Evolutionary conservation across 257 asterid genomes (phyloP).

Genomic region (Lycium ferocissimum): DNA sequence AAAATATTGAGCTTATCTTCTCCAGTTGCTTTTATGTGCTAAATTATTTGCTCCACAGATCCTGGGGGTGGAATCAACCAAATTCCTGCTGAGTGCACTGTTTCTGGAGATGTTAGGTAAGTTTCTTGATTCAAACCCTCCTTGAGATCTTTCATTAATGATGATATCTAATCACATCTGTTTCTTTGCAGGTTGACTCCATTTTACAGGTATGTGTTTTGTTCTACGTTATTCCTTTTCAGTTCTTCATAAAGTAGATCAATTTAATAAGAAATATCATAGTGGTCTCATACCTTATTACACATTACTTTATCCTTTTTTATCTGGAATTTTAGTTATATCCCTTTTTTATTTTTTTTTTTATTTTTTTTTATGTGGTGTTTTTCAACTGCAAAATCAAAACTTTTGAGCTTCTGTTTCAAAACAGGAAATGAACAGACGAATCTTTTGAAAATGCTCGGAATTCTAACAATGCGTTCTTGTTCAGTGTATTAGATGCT

Average conservation of each 20-base stretch:
- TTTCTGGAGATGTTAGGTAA: conserved; percentile 95
- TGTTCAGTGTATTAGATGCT: conserved; percentile 78
- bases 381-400: conserved; percentile 11
- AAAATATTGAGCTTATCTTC: conserved; percentile 21
- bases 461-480: conserved; percentile 7
- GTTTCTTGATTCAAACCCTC: conserved; percentile 28
- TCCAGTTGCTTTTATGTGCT: conserved; percentile 27
- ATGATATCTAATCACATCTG: conserved; percentile 41
- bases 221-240: conserved; percentile 20
- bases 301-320: neutral
- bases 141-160: conserved; percentile 29
- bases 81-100: conserved; percentile 88
- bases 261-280: neutral
- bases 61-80: conserved; percentile 99
- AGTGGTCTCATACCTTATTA: neutral
- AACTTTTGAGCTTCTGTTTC: neutral
- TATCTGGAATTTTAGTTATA: neutral
- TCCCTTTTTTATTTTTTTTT: neutral
- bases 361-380: neutral
- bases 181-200: conserved; percentile 88
- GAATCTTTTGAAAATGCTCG: neutral
- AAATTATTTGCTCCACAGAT: conserved; percentile 54
- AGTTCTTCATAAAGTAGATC: neutral
- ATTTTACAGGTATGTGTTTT: conserved; percentile 70
- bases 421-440: conserved; percentile 15